Base-by-base conservation (phyloP, 1,284 basidiomycete genomes). In the Golubevia sp. region DNA sequence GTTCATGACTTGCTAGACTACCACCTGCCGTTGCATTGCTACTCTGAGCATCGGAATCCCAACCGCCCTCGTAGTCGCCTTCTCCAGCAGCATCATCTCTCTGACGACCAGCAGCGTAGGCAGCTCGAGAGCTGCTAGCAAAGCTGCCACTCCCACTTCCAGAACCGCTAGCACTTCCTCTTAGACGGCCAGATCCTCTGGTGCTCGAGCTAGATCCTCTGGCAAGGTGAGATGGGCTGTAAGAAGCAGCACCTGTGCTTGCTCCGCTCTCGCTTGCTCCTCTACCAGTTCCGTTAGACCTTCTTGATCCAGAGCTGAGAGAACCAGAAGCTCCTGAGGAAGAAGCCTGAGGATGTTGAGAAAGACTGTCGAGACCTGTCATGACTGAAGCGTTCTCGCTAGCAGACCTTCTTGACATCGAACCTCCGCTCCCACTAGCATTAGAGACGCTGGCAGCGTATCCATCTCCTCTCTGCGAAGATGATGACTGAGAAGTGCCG, bases 181-280 rank as follows among this genome's bases (percentile, higher is more conserved):
- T 18, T 44, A 44, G 38, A 13, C 38, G 38, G 18, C 38, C 38
- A 44, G 38, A 44, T 13, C 66, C 69, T 21, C 71, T 62, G 20
- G 71, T 71, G 56, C 71, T 71, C 6, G 62, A 48, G 1, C 68
- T 73, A 44, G 66, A 70, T 54, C 58, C 70, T 26, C 72, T 53
- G 13, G 59, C 67, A 8, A 73, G 62, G 26, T 64, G 30, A 48
- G 62, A 67, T 0, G 73, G 71, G 50, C 62, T 71, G 56, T 73
- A 74, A 63, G 71, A 73, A 4, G 73, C 73, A 6, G 73, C 73
- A 3, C 73, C 71, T 2, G 67, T 73, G 34, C 68, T 73, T 2
- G 59, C 70, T 15, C 60, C 63, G 24, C 48, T 64, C 27, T 64
- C 70, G 53, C 64, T 70, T n/a, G 48, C 20, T 13, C 65, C 64